Evolutionary conservation across 495 filamentous ascomycete species (phyloP).

Genomic region (Tuber aestivum): DNA sequence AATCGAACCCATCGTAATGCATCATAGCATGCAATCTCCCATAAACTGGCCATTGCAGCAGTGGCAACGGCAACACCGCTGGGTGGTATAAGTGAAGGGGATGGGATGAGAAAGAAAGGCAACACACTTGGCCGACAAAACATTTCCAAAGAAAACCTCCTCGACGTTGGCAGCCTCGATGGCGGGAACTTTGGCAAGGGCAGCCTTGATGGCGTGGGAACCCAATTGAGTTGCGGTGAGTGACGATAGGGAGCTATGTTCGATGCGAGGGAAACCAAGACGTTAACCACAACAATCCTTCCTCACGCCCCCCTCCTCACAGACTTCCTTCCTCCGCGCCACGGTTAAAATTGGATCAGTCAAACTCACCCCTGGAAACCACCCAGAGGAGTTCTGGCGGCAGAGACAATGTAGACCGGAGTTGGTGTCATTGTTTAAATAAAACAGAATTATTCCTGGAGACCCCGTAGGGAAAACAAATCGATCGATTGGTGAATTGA

Average conservation of each 20-base stretch:
- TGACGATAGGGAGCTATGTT: conserved; percentile 70
- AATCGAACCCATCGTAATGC: background rate
- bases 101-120: conserved; percentile 3
- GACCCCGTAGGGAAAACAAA: background rate
- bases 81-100: background rate
- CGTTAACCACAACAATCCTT: conserved; percentile 26
- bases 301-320: background rate
- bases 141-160: conserved; percentile 97
- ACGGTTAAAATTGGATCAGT: conserved; percentile 3
- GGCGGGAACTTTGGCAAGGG: conserved; percentile 74
- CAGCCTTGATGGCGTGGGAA: conserved; percentile 84
- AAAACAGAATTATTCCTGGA: background rate
- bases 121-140: conserved; percentile 84
- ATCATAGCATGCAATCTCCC: background rate
- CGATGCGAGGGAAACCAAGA: conserved; percentile 7
- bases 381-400: conserved; percentile 82
- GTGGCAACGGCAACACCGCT: background rate
- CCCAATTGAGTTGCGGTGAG: conserved; percentile 80
- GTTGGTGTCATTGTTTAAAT: background rate
- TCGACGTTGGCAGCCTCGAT: conserved; percentile 81
- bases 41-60: background rate
- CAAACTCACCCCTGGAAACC: conserved; percentile 77
- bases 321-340: background rate
- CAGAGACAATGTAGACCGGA: conserved; percentile 86
- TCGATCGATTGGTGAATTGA: background rate